Evolutionary conservation across 768 basidiomycete species (phyloP).

Genomic region (Terana coerulea): DNA sequence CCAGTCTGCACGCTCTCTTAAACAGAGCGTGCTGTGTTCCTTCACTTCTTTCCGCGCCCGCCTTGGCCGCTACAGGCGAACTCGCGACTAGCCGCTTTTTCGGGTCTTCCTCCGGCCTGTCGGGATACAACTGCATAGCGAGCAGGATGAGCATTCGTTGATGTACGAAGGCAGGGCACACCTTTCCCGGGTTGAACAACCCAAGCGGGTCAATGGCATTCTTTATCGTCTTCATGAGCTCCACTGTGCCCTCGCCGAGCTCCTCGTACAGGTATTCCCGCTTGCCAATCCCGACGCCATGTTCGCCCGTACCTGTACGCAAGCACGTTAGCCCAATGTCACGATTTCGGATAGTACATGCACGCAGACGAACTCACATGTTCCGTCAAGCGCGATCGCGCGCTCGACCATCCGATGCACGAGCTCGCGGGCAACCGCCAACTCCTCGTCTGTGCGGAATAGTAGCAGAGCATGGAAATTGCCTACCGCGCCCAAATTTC

Average conservation of each 20-base stretch:
- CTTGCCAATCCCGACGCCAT: slow-evolving; percentile 86
- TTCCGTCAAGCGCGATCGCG: slow-evolving; percentile 73
- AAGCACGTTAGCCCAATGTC: background rate
- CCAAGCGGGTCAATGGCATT: slow-evolving; percentile 72
- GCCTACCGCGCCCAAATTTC: too few relatives aligned
- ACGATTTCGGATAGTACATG: background rate
- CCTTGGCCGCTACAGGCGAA: background rate
- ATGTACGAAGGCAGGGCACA: slow-evolving; percentile 10
- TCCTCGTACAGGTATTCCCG: slow-evolving; percentile 80
- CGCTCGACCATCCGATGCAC: slow-evolving; percentile 70
- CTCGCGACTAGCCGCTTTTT: background rate
- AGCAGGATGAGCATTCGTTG: too few relatives aligned
- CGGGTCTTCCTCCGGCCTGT: background rate
- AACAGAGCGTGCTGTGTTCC: too few relatives aligned
- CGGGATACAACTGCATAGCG: slow-evolving; percentile 10
- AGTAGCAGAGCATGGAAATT: slow-evolving; percentile 53
- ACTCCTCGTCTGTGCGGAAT: slow-evolving; percentile 56
- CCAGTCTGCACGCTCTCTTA: too few relatives aligned
- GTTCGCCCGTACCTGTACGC: slow-evolving; percentile 81
- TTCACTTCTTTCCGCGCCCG: too few relatives aligned
- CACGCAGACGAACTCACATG: slow-evolving; percentile 44
- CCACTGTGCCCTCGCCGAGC: slow-evolving; percentile 77
- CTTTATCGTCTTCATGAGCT: slow-evolving; percentile 86
- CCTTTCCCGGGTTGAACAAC: slow-evolving; percentile 86
- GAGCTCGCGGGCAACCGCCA: slow-evolving; percentile 48